Evolutionary conservation across 139 green algal species (phyloP).

Genomic region (Chlorella sp.): DNA sequence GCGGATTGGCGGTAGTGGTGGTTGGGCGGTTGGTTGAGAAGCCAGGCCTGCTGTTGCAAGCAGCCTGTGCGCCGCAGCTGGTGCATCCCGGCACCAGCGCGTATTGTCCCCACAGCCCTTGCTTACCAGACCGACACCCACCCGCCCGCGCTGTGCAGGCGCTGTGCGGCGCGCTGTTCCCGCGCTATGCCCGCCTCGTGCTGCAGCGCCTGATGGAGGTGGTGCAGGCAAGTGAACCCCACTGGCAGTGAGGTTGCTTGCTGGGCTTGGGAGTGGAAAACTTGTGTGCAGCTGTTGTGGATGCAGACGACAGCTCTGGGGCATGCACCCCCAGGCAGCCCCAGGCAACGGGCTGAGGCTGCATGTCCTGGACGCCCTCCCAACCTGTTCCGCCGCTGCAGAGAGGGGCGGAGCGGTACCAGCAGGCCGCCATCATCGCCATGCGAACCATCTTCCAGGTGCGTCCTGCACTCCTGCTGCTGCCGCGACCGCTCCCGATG

Average conservation of each 20-base stretch:
- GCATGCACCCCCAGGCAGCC: no score
- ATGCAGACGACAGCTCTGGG: no score
- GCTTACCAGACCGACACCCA: no score
- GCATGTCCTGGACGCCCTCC: no score
- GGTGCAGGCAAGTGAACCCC: slow-evolving; percentile 22
- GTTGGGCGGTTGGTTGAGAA: neutral
- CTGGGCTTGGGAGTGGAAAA: no score
- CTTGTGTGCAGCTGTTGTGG: no score
- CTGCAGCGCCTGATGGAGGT: slow-evolving; percentile 57
- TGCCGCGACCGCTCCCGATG: neutral
- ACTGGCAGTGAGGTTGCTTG: no score
- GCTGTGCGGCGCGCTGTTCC: slow-evolving; percentile 54
- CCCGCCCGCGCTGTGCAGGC: neutral
- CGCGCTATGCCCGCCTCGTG: slow-evolving; percentile 31
- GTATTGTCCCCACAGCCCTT: no score
- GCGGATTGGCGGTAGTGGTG: neutral
- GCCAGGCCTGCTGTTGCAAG: neutral
- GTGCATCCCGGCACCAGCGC: no score
- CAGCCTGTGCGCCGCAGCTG: neutral
- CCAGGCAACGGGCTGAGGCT: no score
- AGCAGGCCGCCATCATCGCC: slow-evolving; percentile 32
- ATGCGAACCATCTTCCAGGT: slow-evolving; percentile 35
- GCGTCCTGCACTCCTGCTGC: neutral
- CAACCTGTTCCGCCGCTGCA: no score
- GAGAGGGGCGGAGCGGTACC: slow-evolving; percentile 27